Percentiles rank a stretch among this genome's conserved stretches.
These are phyloP conservation scores for Claviceps capensis DNA, from an alignment of 2,329 filamentous ascomycete species.

Conservation along the genomic window DNA sequence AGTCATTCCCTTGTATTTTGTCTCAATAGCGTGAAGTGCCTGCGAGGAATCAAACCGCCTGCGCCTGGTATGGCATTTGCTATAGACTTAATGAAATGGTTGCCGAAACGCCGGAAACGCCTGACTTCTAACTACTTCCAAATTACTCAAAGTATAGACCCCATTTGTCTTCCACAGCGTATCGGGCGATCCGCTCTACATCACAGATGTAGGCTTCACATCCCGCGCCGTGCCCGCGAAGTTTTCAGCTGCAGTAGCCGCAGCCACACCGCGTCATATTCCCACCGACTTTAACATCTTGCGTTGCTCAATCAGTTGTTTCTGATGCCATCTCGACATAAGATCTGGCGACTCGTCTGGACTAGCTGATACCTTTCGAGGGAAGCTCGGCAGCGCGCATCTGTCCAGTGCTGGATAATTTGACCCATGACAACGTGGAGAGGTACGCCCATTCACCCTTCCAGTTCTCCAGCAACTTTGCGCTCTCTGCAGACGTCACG, in stretches of 20 bases:
- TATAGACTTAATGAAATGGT: background rate
- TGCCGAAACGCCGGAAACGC: slow-evolving; percentile 1
- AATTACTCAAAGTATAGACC: background rate
- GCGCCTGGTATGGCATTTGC: background rate
- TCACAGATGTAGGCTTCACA: background rate
- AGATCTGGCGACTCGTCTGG: too few relatives aligned
- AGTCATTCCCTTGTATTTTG: background rate
- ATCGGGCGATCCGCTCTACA: background rate
- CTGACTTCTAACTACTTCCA: background rate
- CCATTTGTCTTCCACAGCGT: background rate
- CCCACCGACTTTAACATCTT: too few relatives aligned
- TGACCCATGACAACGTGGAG: slow-evolving; percentile 61
- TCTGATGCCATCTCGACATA: background rate
- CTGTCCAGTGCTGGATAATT: slow-evolving; percentile 51
- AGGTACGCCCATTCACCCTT: slow-evolving; percentile 75
- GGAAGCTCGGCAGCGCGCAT: slow-evolving; percentile 66
- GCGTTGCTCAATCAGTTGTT: background rate
- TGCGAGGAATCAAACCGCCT: background rate
- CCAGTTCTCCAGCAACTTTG: slow-evolving; percentile 57
- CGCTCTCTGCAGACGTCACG: slow-evolving; percentile 51
- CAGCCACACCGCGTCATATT: background rate
- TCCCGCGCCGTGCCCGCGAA: background rate
- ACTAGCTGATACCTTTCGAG: slow-evolving; percentile 30
- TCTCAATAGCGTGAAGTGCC: background rate
- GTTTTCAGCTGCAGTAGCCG: too few relatives aligned